Evolutionary conservation across 805 yeast genomes (phyloP).

Genomic region (Metschnikowia borealis): DNA sequence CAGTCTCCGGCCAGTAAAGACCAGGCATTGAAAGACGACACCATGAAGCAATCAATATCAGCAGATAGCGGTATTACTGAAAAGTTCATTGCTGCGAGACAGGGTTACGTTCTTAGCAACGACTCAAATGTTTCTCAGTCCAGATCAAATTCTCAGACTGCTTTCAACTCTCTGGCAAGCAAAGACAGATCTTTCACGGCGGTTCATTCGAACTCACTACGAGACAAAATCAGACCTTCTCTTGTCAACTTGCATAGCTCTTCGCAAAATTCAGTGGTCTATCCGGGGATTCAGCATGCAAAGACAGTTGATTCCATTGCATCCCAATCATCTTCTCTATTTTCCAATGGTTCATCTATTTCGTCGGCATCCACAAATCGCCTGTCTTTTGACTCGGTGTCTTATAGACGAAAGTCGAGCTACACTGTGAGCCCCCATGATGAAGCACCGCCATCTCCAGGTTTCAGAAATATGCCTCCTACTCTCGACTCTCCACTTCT

Average conservation of each 20-base stretch:
- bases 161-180: not conserved
- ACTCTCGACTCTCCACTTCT: not conserved
- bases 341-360: constrained; percentile 34
- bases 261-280: constrained; percentile 1
- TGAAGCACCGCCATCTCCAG: constrained; percentile 2
- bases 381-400: constrained; percentile 29
- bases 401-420: constrained; percentile 13
- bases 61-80: not conserved
- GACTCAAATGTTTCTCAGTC: not conserved
- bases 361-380: constrained; percentile 29
- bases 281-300: not conserved
- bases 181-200: not conserved
- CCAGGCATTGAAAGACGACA: not conserved
- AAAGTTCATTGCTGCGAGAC: not conserved
- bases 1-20: not conserved
- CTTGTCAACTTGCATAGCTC: constrained; percentile 28
- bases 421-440: constrained; percentile 1
- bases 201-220: constrained; percentile 13
- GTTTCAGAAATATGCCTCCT: not conserved
- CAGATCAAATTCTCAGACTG: not conserved
- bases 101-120: not conserved
- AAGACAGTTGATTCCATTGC: constrained; percentile 22
- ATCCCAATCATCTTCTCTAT: constrained; percentile 30
- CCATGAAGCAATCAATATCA: not conserved
- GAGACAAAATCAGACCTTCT: constrained; percentile 34